Conservation (phyloP, 2,329 filamentous ascomycete genomes). For the Beauveria sp. region DNA sequence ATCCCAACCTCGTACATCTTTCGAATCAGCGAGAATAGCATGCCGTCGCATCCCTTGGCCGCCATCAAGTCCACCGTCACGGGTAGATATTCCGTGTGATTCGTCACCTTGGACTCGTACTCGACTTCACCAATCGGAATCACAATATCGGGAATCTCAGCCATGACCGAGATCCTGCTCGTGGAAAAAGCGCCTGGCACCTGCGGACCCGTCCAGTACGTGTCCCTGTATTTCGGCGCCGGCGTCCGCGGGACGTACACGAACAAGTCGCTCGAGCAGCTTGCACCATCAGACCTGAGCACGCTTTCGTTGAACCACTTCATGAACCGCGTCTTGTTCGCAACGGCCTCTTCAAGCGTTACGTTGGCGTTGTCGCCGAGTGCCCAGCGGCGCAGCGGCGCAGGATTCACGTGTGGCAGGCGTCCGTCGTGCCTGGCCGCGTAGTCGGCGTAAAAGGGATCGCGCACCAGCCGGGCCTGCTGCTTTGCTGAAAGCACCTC, state of each 20-base stretch:
- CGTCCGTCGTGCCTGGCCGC: conserved; percentile 24
- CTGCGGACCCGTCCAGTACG: conserved; percentile 31
- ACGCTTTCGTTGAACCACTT: conserved; percentile 38
- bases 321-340: conserved; percentile 42
- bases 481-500: conserved; percentile 28
- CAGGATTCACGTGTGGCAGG: conserved; percentile 28
- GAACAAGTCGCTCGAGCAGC: conserved; percentile 40
- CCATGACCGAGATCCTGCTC: conserved; percentile 26
- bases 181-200: conserved; percentile 39
- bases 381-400: conserved; percentile 26
- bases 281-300: conserved; percentile 27
- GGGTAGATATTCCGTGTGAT: conserved; percentile 42
- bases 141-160: conserved; percentile 33
- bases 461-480: conserved; percentile 26
- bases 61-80: conserved; percentile 51
- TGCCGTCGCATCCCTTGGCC: conserved; percentile 51
- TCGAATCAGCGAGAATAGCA: conserved; percentile 41
- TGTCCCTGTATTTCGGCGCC: conserved; percentile 20
- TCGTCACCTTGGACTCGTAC: conserved; percentile 29
- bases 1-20: conserved; percentile 1
- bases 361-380: conserved; percentile 23
- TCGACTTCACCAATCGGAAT: conserved; percentile 34
- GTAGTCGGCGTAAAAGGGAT: conserved; percentile 28
- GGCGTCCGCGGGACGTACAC: conserved; percentile 35
- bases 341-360: conserved; percentile 30